Evolutionary conservation across 192 early-diverging fungal species (phyloP).

Genomic region (Rhizoclosmatium sp.): DNA sequence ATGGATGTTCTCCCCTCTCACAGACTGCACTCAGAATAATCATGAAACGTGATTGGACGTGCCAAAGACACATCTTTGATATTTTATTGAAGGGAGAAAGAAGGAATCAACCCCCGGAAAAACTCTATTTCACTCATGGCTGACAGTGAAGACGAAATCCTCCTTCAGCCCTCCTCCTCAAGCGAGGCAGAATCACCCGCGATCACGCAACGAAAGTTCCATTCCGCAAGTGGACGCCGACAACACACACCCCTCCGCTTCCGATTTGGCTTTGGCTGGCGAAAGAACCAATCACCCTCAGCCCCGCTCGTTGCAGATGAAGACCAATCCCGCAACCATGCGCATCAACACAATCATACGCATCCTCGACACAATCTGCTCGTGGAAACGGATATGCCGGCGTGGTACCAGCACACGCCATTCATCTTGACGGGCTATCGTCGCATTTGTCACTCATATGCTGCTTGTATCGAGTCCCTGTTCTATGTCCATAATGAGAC

Average conservation of each 20-base stretch:
- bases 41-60: too few relatives aligned
- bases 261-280: not conserved
- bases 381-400: constrained; percentile 29
- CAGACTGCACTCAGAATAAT: too few relatives aligned
- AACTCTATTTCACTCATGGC: too few relatives aligned
- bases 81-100: too few relatives aligned
- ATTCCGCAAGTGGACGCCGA: not conserved
- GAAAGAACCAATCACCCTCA: not conserved
- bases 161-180: too few relatives aligned
- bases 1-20: too few relatives aligned
- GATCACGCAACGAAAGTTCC: not conserved
- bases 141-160: too few relatives aligned
- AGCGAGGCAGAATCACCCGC: too few relatives aligned
- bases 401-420: constrained; percentile 73
- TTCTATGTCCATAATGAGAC: constrained; percentile 92
- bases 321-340: not conserved
- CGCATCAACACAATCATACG: not conserved
- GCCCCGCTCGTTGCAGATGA: not conserved
- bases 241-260: not conserved
- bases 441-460: constrained; percentile 75
- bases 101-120: too few relatives aligned
- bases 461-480: constrained; percentile 75
- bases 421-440: constrained; percentile 86
- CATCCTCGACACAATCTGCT: not conserved
- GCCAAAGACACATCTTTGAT: too few relatives aligned